Base-by-base conservation (phyloP, 306 rosid genomes). In the Cicer arietinum region DNA sequence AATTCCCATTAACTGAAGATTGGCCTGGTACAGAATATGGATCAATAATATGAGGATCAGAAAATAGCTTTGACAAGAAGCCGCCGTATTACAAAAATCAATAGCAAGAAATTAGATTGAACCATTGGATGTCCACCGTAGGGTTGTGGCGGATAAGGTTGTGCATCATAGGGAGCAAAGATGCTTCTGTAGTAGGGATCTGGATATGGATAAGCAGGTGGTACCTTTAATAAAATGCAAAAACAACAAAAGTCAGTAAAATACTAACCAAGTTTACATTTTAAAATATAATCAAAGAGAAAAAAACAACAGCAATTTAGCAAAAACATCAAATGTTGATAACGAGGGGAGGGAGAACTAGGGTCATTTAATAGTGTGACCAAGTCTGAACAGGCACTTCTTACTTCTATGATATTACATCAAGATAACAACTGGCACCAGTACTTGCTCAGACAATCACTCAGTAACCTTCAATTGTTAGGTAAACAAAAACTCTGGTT, bases 101-200 rank as follows among this genome's bases (percentile, higher is more conserved):
- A 59, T 71, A 35, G 51, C 14, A 45, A 71, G 78, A 72, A 20
- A 46, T 25, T 77, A 67, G 69, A 71, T 64, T 65, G 72, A 77
- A 94, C 98, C 96, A 90, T 91, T 64, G 97, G 98, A 71, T 94
- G 96, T 71, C 91, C 90, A 78, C 92, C 92, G 78, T 91, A 91
- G 74, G 90, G 89, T 45, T 89, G 97, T 59, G 92, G 89, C 70
- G 97, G 88, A 86, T 86, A 91, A 17, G 89, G 81, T 65, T 90
- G 98, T 48, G 91, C 73, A 22, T 94, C 96, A 85, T 87, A 90
- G 11, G 98, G 97, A 80, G 97, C 90, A 85, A 94, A 94, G 79
- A 94, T 90, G 88, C 94, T 94, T 90, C 98, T 83, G 75, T 88
- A 91, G 83, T 94, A 94, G 17, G 98, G 98, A 80, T 94, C 97